Conservation (phyloP, 169 alveolate genomes). For the Eimeria tenella region DNA sequence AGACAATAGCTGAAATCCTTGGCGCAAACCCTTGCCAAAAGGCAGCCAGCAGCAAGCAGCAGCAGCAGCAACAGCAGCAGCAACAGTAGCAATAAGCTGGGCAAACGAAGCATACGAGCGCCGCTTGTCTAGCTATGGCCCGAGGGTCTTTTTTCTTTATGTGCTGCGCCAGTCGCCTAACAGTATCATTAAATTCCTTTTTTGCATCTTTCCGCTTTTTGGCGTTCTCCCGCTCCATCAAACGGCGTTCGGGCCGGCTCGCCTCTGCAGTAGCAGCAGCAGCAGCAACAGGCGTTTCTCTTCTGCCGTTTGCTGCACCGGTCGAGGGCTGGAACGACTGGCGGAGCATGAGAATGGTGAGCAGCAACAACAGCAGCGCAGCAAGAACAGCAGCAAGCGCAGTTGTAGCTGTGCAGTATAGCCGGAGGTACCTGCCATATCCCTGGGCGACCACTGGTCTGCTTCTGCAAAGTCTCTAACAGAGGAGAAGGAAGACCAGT, state of each 20-base stretch:
- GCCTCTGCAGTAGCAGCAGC: slow-evolving; percentile 20
- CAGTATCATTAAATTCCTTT: slow-evolving; percentile 74
- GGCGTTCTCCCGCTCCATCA: slow-evolving; percentile 48
- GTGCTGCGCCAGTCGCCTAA: slow-evolving; percentile 52
- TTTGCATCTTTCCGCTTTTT: slow-evolving; percentile 69
- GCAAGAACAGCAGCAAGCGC: background rate
- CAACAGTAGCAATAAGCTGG: background rate
- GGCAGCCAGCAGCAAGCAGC: background rate
- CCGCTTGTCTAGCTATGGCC: slow-evolving; percentile 6
- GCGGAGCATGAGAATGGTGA: too few species aligned
- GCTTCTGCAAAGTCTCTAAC: slow-evolving; percentile 17
- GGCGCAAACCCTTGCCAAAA: too few species aligned
- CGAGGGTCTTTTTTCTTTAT: slow-evolving; percentile 80
- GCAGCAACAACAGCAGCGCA: background rate
- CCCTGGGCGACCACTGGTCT: slow-evolving; percentile 21
- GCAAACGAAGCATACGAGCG: background rate
- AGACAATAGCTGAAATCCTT: too few species aligned
- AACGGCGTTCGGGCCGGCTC: background rate
- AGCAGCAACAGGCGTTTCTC: background rate
- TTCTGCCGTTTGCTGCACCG: too few species aligned
- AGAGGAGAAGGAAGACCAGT: slow-evolving; percentile 54
- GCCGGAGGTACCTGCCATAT: background rate
- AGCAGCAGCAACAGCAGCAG: slow-evolving; percentile 31
- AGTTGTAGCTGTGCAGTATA: background rate
- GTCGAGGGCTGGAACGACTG: too few species aligned